Evolutionary conservation across 768 basidiomycete species (phyloP).

Genomic region (Sporobolomyces phaffii): DNA sequence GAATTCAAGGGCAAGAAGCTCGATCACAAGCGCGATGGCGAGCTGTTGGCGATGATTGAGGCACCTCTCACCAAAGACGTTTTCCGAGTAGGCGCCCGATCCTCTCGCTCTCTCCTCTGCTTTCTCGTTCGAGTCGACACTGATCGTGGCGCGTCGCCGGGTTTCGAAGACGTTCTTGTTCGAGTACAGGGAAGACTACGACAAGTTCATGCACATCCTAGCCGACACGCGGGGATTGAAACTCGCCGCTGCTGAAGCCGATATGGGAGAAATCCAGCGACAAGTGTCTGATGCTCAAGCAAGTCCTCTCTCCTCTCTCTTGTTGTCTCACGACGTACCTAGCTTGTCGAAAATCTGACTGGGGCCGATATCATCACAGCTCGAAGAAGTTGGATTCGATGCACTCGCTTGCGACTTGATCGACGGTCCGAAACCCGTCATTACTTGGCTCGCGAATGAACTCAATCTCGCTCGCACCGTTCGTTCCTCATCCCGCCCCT

Average conservation of each 20-base stretch:
- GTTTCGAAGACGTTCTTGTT: slow-evolving; percentile 68
- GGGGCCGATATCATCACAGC: too few species aligned
- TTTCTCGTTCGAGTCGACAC: not conserved
- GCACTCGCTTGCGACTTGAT: slow-evolving; percentile 77
- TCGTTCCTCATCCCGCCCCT: slow-evolving; percentile 49
- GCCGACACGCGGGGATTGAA: not conserved
- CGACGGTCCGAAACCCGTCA: slow-evolving; percentile 66
- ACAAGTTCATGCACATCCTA: slow-evolving; percentile 57
- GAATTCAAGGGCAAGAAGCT: slow-evolving; percentile 51
- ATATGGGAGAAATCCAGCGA: slow-evolving; percentile 2
- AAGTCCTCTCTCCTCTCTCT: not conserved
- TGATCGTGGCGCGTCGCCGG: too few species aligned
- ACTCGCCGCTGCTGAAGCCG: not conserved
- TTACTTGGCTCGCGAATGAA: slow-evolving; percentile 62
- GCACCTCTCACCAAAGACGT: slow-evolving; percentile 1
- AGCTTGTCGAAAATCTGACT: not conserved
- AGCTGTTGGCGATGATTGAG: slow-evolving; percentile 9
- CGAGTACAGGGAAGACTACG: slow-evolving; percentile 74
- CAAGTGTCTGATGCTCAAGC: not conserved
- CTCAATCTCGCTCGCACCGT: slow-evolving; percentile 69
- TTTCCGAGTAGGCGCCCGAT: not conserved
- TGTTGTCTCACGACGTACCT: not conserved
- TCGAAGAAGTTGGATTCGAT: slow-evolving; percentile 63
- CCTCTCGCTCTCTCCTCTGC: not conserved
- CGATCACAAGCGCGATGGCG: not conserved